Percentiles rank a stretch among this genome's conserved stretches.
Conservation (phyloP, 2,329 filamentous ascomycete species). For the Penicillium sp. region DNA sequence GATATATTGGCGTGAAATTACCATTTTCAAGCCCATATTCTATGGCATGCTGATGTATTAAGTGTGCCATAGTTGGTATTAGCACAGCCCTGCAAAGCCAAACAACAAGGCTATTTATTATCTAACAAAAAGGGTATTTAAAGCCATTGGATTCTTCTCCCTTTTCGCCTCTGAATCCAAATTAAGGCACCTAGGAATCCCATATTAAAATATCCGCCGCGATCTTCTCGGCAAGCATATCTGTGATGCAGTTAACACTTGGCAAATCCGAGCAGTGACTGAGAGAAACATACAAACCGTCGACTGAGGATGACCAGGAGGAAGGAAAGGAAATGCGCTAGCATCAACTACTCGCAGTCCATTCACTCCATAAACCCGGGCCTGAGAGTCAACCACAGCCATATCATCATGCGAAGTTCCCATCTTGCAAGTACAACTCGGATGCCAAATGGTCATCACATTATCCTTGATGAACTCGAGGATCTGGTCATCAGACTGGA, state of each 20-base stretch:
- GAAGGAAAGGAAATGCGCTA: conserved; percentile 35
- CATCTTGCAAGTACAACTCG: conserved; percentile 33
- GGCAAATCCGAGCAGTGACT: neutral
- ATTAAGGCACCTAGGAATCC: neutral
- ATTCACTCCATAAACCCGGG: conserved; percentile 30
- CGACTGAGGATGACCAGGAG: conserved; percentile 41
- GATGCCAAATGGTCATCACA: conserved; percentile 31
- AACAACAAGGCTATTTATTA: neutral
- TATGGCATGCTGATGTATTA: neutral
- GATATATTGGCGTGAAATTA: neutral
- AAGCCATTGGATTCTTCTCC: neutral
- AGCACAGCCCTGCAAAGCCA: neutral
- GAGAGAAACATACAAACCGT: conserved; percentile 19
- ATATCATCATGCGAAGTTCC: conserved; percentile 22
- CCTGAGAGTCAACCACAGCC: conserved; percentile 33
- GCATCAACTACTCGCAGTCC: conserved; percentile 36
- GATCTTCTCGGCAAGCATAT: conserved; percentile 26
- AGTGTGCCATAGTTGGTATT: neutral
- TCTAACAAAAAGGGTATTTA: neutral
- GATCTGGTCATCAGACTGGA: conserved; percentile 45
- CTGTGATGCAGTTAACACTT: conserved; percentile 8
- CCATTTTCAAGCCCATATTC: neutral
- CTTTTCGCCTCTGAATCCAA: neutral
- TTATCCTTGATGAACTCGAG: conserved; percentile 32
- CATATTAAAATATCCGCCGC: conserved; percentile 15